Evolutionary conservation across 176 grass and related monocot genomes (phyloP), one percentile per base, ranked within the genome.

Genomic region (Eragrostis curvula): DNA sequence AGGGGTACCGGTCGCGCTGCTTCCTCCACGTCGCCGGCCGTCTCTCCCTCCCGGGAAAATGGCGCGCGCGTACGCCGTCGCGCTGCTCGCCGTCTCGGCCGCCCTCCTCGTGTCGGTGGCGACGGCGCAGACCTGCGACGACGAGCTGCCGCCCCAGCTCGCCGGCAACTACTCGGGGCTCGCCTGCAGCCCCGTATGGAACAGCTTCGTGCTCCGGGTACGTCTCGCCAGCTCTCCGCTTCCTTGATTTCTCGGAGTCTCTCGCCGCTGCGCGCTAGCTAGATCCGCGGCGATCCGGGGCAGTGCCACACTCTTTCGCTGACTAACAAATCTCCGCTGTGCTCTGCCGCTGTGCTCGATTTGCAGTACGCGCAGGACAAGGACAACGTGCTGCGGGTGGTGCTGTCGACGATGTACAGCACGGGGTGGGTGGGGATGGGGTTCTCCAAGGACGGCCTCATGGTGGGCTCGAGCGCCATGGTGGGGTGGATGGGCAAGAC

Each of bases 341-440:
- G 18, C 61, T 68, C 27, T n/a, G 39, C 24, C 25, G 15, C 20
- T n/a, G 20, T 41, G 9, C 0, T 36, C 46, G 15, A 5, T 29
- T 84, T 36, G 43, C 43, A 45, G 43, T 45, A 45, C 77, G 79
- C 85, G 48, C 92, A 92, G 89, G 90, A 9, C 83, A 86, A 90
- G 77, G 60, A 91, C 70, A 91, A 94, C 75, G 92, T 90, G 69
- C 77, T 92, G 83, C 82, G 91, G 80, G 91, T 97, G 80, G 90
- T 97, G 58, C 72, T 97, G 15, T 91, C 95, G 11, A 78, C 90
- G 51, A 65, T 90, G 77, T 97, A 97, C 77, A 80, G 87, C 63
- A 92, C 88, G 32, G 95, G 95, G 15, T 94, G 95, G 92, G 92
- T 97, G 11, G 95, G 95, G 58, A 97, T 97, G 90, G 95, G 85